These are phyloP conservation scores for Leishmania tropica DNA, from an alignment of 208 protist genomes.

Conservation along the genomic window DNA sequence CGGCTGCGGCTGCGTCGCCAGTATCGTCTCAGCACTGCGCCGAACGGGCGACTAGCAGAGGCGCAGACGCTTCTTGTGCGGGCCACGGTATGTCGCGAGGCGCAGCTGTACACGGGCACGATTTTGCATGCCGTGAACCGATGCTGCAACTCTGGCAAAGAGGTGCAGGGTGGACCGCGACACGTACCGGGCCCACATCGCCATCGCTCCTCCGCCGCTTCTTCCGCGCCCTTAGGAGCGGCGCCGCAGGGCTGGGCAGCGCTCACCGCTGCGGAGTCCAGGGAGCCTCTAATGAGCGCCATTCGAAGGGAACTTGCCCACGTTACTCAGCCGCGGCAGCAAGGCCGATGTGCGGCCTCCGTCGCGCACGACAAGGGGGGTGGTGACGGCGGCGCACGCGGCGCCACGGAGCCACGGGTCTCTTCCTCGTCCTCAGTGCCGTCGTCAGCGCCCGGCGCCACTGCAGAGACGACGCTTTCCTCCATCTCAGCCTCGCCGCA, in stretches of 20 bases:
- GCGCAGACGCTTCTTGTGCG: constrained; percentile 23
- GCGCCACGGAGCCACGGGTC: not conserved
- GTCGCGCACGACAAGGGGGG: not conserved
- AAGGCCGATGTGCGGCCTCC: not conserved
- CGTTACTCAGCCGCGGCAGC: not conserved
- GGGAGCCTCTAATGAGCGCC: not conserved
- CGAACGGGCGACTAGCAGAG: constrained; percentile 17
- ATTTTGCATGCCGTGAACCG: constrained; percentile 5
- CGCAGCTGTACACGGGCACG: constrained; percentile 9
- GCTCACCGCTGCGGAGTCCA: not conserved
- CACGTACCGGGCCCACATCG: not conserved
- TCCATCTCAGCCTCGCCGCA: not conserved
- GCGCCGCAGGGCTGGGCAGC: constrained; percentile 10
- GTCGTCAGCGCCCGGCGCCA: not conserved
- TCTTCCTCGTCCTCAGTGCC: not conserved
- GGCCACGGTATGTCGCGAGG: constrained; percentile 19
- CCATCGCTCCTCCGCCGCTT: not conserved
- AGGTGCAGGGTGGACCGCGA: not conserved
- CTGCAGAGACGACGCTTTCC: not conserved
- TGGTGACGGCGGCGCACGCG: not conserved
- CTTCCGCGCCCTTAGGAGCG: not conserved
- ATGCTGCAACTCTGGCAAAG: not conserved
- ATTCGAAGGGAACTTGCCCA: not conserved
- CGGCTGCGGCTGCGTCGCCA: constrained; percentile 25
- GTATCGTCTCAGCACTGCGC: constrained; percentile 13